Evolutionary conservation across 768 basidiomycete species (phyloP).

Genomic region (Auricularia auricula-judae): DNA sequence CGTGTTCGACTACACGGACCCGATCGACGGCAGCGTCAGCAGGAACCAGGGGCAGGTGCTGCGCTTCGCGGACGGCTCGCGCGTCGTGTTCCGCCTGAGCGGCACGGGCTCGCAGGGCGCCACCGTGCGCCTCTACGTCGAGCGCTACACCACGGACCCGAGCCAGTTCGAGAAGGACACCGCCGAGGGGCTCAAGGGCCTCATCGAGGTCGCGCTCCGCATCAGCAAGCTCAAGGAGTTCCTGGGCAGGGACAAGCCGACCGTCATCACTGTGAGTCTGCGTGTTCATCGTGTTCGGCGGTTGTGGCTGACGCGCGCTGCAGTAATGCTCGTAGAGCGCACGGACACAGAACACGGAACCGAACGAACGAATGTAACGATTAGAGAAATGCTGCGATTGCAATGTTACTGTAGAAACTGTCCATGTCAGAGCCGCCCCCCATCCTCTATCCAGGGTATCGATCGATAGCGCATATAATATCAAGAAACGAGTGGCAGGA

Average conservation of each 20-base stretch:
- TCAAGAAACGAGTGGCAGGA: too few species aligned
- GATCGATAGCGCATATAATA: too few species aligned
- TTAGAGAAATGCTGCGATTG: too few species aligned
- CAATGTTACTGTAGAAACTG: too few species aligned
- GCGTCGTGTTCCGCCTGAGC: slow-evolving; percentile 91
- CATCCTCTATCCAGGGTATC: too few species aligned
- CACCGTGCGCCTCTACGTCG: slow-evolving; percentile 92
- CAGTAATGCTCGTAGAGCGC: too few species aligned
- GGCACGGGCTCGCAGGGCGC: slow-evolving; percentile 96
- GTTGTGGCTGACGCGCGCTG: too few species aligned
- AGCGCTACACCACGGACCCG: slow-evolving; percentile 66
- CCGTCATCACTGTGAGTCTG: slow-evolving; percentile 80
- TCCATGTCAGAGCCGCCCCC: too few species aligned
- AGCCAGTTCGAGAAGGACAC: slow-evolving; percentile 38
- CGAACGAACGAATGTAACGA: too few species aligned
- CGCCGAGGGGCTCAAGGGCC: slow-evolving; percentile 81
- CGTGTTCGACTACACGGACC: slow-evolving; percentile 95
- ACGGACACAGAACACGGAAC: too few species aligned
- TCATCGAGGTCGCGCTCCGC: slow-evolving; percentile 90
- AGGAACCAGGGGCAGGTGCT: slow-evolving; percentile 95
- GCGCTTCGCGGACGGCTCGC: slow-evolving; percentile 80
- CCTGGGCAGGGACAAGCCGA: slow-evolving; percentile 81
- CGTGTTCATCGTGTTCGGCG: too few species aligned
- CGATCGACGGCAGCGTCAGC: slow-evolving; percentile 90
- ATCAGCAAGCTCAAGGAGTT: slow-evolving; percentile 78